Evolutionary conservation across 2,329 filamentous ascomycete genomes (phyloP), one percentile per base, ranked within the genome.

Genomic region (Fusarium clavum): DNA sequence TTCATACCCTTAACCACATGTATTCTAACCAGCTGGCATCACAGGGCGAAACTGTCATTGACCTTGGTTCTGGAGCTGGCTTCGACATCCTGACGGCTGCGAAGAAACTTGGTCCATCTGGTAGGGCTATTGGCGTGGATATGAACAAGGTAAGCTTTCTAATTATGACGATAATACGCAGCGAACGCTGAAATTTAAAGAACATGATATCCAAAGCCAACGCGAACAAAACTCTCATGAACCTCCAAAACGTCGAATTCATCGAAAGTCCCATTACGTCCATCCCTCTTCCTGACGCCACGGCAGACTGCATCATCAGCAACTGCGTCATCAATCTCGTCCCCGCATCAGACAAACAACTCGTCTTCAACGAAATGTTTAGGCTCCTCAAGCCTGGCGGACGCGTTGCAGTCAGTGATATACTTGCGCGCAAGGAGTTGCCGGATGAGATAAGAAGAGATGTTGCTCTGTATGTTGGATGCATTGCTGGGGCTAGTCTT

Each of bases 321-420:
- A 91, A 91, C 77, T 91, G 88, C 63, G 87, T 89, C 27, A 78
- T 90, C 63, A 90, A 90, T 68, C 84, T 90, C 1, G 85, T 90
- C 2, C 87, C 86, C 0, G 74, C 78, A 11, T 60, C 65, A 0
- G 85, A 90, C 12, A 90, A 89, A 73, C 81, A 79, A 8, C 64
- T 38, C 0, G 87, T 84, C 0, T 91, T 91, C 65, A 71, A 77
- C 0, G 88, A 91, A 75, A 89, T 90, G 72, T 81, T 81, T 60
- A 83, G 89, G 2, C 67, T 91, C 1, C 79, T 91, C 3, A 88
- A 85, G 68, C 82, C 85, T 0, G 85, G 86, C 6, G 89, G 89
- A 1, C 78, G 88, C 9, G 77, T 91, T 12, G 88, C 88, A 0
- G 78, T 91, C 38, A 86, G 83, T 3, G 89, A 91, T 71, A 89